phyloP scores from a whole-genome alignment of 495 filamentous ascomycete genomes.

The Aspergillus kassunensis region DNA sequence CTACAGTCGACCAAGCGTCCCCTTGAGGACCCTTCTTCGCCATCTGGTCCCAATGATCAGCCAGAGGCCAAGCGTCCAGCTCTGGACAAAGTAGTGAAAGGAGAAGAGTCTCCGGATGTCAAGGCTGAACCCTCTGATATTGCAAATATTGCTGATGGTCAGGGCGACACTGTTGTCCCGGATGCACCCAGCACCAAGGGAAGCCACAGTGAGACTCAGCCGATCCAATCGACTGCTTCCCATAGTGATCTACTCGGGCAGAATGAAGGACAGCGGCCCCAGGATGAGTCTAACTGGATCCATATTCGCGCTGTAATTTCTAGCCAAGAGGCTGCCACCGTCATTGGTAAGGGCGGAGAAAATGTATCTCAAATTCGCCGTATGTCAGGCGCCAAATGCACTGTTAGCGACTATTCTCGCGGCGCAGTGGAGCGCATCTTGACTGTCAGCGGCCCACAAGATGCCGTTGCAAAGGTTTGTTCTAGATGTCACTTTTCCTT shows the following conservation, averaged over 20 bases:
- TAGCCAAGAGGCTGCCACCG: slow-evolving; percentile 92
- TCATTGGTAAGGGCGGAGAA: slow-evolving; percentile 97
- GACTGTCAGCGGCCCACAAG: slow-evolving; percentile 91
- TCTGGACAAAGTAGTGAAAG: slow-evolving; percentile 81
- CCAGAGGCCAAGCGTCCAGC: slow-evolving; percentile 96
- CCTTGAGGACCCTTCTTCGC: slow-evolving; percentile 93
- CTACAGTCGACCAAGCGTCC: slow-evolving; percentile 81
- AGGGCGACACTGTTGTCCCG: slow-evolving; percentile 66
- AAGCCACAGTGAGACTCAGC: slow-evolving; percentile 48
- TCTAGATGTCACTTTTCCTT: not conserved
- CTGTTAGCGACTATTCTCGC: slow-evolving; percentile 94
- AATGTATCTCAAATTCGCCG: slow-evolving; percentile 93
- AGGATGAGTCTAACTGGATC: slow-evolving; percentile 94
- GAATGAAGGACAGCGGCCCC: slow-evolving; percentile 46
- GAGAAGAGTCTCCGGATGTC: slow-evolving; percentile 46
- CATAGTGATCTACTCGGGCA: slow-evolving; percentile 52
- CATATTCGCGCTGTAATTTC: slow-evolving; percentile 95
- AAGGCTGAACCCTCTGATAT: slow-evolving; percentile 53
- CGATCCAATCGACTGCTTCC: slow-evolving; percentile 61
- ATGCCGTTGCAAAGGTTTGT: slow-evolving; percentile 93
- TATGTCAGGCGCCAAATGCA: slow-evolving; percentile 93
- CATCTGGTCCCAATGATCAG: slow-evolving; percentile 84
- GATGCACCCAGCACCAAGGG: slow-evolving; percentile 62
- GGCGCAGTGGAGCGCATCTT: slow-evolving; percentile 95
- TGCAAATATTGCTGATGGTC: slow-evolving; percentile 37